Conservation (phyloP, 2,329 filamentous ascomycete genomes). For the Ramularia endophylla region DNA sequence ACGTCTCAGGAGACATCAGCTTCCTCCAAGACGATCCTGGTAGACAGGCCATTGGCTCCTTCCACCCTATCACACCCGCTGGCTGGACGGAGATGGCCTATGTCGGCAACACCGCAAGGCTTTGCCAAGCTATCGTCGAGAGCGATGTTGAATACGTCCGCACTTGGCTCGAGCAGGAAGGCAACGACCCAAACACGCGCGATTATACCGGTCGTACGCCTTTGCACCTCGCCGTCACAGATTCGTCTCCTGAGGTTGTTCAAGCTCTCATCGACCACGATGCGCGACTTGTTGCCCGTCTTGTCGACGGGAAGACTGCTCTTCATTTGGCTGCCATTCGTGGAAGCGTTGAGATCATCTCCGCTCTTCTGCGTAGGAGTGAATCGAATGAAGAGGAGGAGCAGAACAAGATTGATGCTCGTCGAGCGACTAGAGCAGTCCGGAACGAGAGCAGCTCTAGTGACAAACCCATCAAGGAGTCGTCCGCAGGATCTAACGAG, state of each 20-base stretch:
- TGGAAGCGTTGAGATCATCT: conserved; percentile 64
- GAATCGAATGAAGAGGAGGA: conserved; percentile 64
- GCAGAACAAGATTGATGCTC: conserved; percentile 41
- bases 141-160: conserved; percentile 63
- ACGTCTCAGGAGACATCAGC: conserved; percentile 64
- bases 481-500: background rate
- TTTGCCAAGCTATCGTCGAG: conserved; percentile 78
- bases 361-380: conserved; percentile 66
- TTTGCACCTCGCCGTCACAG: conserved; percentile 67
- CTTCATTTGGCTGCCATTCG: conserved; percentile 74
- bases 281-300: conserved; percentile 64
- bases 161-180: conserved; percentile 63
- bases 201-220: conserved; percentile 76
- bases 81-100: conserved; percentile 94
- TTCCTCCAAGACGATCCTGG: conserved; percentile 81
- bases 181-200: conserved; percentile 63
- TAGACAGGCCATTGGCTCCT: conserved; percentile 64
- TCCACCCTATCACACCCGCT: conserved; percentile 73
- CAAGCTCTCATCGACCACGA: conserved; percentile 65
- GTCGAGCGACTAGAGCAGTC: conserved; percentile 32
- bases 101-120: conserved; percentile 66
- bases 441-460: conserved; percentile 12
- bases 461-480: conserved; percentile 10
- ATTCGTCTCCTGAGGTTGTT: conserved; percentile 64
- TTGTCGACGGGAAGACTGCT: conserved; percentile 75